A percentile compares a stretch with the other conserved stretches of the same genome.
These are phyloP conservation scores for Oryza meridionalis DNA, from an alignment of 176 grass and related monocot genomes.

Conservation along the genomic window DNA sequence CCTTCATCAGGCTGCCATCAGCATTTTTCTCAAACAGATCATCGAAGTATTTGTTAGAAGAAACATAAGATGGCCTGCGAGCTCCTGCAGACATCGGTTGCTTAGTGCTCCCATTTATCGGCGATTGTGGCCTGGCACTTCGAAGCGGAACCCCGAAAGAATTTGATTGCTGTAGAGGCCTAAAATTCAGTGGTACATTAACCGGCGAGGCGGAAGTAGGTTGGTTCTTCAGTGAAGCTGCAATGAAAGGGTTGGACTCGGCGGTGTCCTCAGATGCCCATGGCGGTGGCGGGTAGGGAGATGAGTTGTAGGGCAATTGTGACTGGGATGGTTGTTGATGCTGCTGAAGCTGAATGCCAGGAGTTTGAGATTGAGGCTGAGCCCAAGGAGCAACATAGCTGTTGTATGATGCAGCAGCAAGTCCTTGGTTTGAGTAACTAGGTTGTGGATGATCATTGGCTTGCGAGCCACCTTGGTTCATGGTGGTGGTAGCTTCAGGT, in stretches of 20 bases:
- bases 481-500: neutral
- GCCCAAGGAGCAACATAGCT: slow-evolving; percentile 55
- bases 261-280: slow-evolving; percentile 56
- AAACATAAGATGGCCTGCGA: slow-evolving; percentile 69
- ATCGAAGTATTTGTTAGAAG: slow-evolving; percentile 72
- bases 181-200: slow-evolving; percentile 37
- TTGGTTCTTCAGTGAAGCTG: slow-evolving; percentile 23
- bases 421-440: slow-evolving; percentile 43
- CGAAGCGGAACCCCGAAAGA: slow-evolving; percentile 42
- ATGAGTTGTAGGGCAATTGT: slow-evolving; percentile 29
- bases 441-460: slow-evolving; percentile 24
- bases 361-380: slow-evolving; percentile 37
- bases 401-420: slow-evolving; percentile 25
- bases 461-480: slow-evolving; percentile 37
- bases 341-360: slow-evolving; percentile 23
- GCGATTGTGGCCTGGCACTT: slow-evolving; percentile 14
- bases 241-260: slow-evolving; percentile 46
- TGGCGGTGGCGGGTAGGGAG: slow-evolving; percentile 67
- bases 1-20: slow-evolving; percentile 64
- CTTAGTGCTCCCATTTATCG: slow-evolving; percentile 34
- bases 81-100: slow-evolving; percentile 42
- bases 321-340: neutral
- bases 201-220: neutral
- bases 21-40: slow-evolving; percentile 71
- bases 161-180: slow-evolving; percentile 44